A percentile compares a stretch with the other conserved stretches of the same genome.
phyloP scores from a whole-genome alignment of 345 rosid genomes.

The Heritiera littoralis region DNA sequence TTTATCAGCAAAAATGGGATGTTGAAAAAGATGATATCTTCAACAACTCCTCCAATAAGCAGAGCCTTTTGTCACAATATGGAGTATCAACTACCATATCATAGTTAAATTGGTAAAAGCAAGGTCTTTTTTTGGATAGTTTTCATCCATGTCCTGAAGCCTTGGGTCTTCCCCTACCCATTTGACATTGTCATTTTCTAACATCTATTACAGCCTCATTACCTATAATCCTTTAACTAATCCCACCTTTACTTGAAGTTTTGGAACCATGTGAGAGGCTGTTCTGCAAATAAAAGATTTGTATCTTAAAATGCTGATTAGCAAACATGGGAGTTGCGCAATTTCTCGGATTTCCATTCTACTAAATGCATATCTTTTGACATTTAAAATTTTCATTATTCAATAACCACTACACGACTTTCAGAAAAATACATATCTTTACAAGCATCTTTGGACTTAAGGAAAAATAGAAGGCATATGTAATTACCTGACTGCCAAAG shows the following conservation, averaged over 20 bases:
- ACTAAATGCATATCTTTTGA: background rate
- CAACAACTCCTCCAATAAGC: background rate
- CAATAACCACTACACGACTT: background rate
- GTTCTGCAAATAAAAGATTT: background rate
- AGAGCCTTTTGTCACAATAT: background rate
- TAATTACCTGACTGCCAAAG: constrained; percentile 91
- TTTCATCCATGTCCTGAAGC: background rate
- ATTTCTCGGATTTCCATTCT: background rate
- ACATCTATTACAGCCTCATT: background rate
- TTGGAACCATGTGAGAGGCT: background rate
- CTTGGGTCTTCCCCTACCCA: background rate
- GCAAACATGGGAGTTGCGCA: background rate
- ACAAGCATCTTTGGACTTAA: background rate
- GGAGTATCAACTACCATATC: background rate
- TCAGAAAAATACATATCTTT: background rate
- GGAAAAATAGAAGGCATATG: background rate
- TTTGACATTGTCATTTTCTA: background rate
- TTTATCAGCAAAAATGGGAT: background rate
- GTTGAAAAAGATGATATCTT: background rate
- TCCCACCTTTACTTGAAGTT: background rate
- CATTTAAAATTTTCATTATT: background rate
- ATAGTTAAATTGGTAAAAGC: background rate
- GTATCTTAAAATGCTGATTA: constrained; percentile 8
- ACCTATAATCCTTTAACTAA: constrained; percentile 1
- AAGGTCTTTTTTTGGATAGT: background rate